These are phyloP conservation scores for Margaritispora aquatica DNA, from an alignment of 495 filamentous ascomycete species.

Conservation along the genomic window DNA sequence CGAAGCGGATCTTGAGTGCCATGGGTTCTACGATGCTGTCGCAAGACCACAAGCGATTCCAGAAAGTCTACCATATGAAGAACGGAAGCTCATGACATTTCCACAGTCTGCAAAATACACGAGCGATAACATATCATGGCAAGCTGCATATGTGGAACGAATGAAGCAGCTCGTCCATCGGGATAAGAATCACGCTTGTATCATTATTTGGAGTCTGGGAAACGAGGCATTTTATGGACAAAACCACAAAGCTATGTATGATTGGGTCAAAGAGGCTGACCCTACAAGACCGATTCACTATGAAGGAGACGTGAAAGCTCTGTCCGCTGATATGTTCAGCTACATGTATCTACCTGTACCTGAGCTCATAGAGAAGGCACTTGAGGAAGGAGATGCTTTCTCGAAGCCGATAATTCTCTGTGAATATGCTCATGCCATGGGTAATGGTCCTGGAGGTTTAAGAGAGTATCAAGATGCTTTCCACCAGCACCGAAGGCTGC, in stretches of 20 bases:
- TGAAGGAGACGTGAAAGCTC: constrained; percentile 54
- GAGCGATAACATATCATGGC: constrained; percentile 63
- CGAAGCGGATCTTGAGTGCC: constrained; percentile 69
- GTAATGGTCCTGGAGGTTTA: constrained; percentile 63
- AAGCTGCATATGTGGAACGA: constrained; percentile 62
- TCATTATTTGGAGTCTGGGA: constrained; percentile 69
- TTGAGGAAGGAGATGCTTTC: constrained; percentile 27
- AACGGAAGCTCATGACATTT: neutral
- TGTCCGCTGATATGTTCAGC: constrained; percentile 57
- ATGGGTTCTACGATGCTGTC: constrained; percentile 52
- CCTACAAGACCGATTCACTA: constrained; percentile 58
- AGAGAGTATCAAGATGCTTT: constrained; percentile 66
- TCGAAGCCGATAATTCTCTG: constrained; percentile 58
- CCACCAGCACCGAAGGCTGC: constrained; percentile 53
- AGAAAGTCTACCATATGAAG: constrained; percentile 1
- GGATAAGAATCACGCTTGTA: constrained; percentile 59
- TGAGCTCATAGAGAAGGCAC: constrained; percentile 35
- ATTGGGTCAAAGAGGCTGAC: constrained; percentile 53
- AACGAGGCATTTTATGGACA: constrained; percentile 68
- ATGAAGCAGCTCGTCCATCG: constrained; percentile 57
- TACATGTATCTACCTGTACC: constrained; percentile 58
- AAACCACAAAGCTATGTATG: constrained; percentile 62
- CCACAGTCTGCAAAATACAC: constrained; percentile 33
- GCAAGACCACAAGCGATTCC: constrained; percentile 24
- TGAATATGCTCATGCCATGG: constrained; percentile 70